Evolutionary conservation across 225 moss, liverwort and hornwort genomes (phyloP).

Genomic region (Straminergon stramineum): DNA sequence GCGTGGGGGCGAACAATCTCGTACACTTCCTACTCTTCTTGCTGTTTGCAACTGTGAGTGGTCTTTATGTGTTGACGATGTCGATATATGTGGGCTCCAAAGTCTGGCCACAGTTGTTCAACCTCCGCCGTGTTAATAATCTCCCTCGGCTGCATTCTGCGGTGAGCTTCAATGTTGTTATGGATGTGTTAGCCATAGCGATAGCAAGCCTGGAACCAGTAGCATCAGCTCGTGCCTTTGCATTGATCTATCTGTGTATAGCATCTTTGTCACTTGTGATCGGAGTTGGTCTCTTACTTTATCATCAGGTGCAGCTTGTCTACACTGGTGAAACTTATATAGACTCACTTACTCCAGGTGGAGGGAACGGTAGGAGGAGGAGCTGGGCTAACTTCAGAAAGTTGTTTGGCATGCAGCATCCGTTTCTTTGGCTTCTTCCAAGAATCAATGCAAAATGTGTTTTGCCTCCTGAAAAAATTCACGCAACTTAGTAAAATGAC

Average conservation of each 20-base stretch:
- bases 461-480: slow-evolving; percentile 41
- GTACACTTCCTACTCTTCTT: slow-evolving; percentile 34
- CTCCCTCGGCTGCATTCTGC: slow-evolving; percentile 9
- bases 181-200: slow-evolving; percentile 17
- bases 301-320: slow-evolving; percentile 74
- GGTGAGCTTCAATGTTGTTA: background rate
- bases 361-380: background rate
- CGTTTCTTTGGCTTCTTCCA: slow-evolving; percentile 75
- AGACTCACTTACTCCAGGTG: slow-evolving; percentile 34
- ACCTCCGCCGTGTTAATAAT: background rate
- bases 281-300: slow-evolving; percentile 69
- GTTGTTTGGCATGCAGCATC: slow-evolving; percentile 70
- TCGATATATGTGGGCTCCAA: slow-evolving; percentile 1
- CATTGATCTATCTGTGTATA: slow-evolving; percentile 55
- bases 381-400: slow-evolving; percentile 73
- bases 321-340: slow-evolving; percentile 64
- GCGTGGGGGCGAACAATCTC: slow-evolving; percentile 46
- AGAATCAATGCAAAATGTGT: slow-evolving; percentile 19
- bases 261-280: slow-evolving; percentile 52
- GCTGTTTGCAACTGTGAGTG: slow-evolving; percentile 25
- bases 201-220: slow-evolving; percentile 21
- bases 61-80: slow-evolving; percentile 21
- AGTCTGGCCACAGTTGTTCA: slow-evolving; percentile 24
- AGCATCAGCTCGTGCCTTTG: slow-evolving; percentile 51
- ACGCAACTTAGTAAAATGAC: slow-evolving; percentile 31